Evolutionary conservation across 2,329 filamentous ascomycete genomes (phyloP).

Genomic region (Aquanectria penicillioides): DNA sequence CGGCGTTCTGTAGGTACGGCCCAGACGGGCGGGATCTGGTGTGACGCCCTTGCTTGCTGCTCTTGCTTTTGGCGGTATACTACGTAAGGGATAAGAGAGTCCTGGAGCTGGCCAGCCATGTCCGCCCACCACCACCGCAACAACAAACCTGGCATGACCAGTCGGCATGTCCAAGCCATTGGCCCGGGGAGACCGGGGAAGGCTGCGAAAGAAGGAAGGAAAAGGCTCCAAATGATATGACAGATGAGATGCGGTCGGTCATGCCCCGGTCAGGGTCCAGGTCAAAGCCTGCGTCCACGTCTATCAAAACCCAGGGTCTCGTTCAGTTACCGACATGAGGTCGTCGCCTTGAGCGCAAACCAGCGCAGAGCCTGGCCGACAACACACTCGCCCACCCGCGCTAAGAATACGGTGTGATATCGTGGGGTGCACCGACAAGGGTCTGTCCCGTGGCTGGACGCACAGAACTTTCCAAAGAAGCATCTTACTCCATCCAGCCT

Average conservation of each 20-base stretch:
- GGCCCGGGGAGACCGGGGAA: conserved; percentile 20
- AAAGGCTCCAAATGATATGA: conserved; percentile 15
- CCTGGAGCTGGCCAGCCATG: no score
- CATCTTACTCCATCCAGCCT: background rate
- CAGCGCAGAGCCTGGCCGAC: no score
- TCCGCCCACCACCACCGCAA: background rate
- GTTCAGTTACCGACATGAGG: no score
- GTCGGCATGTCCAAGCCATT: background rate
- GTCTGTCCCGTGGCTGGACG: conserved; percentile 4
- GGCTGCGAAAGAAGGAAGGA: background rate
- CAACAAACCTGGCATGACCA: conserved; percentile 6
- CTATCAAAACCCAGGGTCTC: background rate
- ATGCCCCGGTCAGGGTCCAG: background rate
- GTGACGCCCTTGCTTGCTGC: conserved; percentile 24
- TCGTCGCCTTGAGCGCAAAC: no score
- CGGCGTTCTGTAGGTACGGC: conserved; percentile 37
- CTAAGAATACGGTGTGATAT: conserved; percentile 23
- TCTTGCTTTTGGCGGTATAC: conserved; percentile 29
- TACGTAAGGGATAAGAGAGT: background rate
- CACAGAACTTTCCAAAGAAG: conserved; percentile 27
- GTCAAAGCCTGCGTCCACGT: background rate
- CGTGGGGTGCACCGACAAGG: background rate
- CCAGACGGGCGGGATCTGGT: conserved; percentile 42
- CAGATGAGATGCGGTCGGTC: conserved; percentile 1
- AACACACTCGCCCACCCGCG: background rate